Conservation (phyloP, 2,329 filamentous ascomycete genomes). For the Ceratocystis ficicola region DNA sequence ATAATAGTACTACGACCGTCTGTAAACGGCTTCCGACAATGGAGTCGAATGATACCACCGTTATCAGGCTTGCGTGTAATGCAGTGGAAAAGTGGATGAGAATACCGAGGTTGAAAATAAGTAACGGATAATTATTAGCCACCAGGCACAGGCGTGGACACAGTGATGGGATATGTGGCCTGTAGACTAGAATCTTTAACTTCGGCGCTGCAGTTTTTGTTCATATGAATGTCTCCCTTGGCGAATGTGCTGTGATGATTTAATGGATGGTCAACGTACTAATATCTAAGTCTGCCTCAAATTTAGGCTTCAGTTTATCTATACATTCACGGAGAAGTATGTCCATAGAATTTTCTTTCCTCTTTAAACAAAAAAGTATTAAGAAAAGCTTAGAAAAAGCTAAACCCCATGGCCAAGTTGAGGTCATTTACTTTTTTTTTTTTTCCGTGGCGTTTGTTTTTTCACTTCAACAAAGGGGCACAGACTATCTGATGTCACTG, state of each 20-base stretch:
- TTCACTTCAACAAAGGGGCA: background rate
- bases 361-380: no score
- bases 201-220: conserved; percentile 21
- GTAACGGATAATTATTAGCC: conserved; percentile 14
- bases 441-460: background rate
- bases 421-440: background rate
- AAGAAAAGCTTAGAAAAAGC: no score
- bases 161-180: conserved; percentile 17
- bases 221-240: background rate
- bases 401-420: no score
- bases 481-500: conserved; percentile 12
- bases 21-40: conserved; percentile 21
- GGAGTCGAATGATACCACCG: conserved; percentile 21
- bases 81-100: conserved; percentile 23
- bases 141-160: conserved; percentile 15
- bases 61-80: conserved; percentile 18
- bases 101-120: conserved; percentile 21
- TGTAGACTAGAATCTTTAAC: conserved; percentile 21
- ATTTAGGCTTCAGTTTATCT: no score
- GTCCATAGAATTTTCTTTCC: no score
- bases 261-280: background rate
- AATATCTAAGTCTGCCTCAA: background rate
- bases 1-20: conserved; percentile 21
- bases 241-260: background rate
- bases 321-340: no score